Evolutionary conservation across 1,284 basidiomycete genomes (phyloP), one percentile per base, ranked within the genome.

Genomic region (Irpex sp.): DNA sequence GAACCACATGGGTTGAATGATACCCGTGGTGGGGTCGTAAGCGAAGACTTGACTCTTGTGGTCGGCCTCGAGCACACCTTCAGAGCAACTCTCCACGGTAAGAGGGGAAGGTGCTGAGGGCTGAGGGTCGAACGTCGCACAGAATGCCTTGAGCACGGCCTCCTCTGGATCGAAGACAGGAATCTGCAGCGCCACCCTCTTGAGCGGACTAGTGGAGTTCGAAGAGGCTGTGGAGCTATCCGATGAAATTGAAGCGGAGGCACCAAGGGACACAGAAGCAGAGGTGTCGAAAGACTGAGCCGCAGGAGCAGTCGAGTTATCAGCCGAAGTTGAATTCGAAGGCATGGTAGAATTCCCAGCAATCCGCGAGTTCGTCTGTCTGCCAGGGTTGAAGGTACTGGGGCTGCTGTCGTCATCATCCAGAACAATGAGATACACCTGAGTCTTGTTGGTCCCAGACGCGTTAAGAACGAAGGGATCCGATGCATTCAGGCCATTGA

Each of bases 101-200:
- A 89, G 74, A 5, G 82, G 78, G 9, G 79, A 75, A 0, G 84
- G 77, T 1, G 72, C 65, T 7, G 73, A 63, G 2, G 85, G 84
- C 47, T 77, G 72, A 4, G 82, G 77, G 64, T 88, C 77, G 68
- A 82, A 90, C 2, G 86, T 87, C 2, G 82, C 83, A 64, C 88
- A 90, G 68, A 77, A 85, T 7, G 71, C 64, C 60, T 76, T 69
- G 61, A 80, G 73, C 12, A 67, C 58, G 0, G 78, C 78, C 8
- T 67, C 62, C 10, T 66, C 56, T 28, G 76, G 71, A 39, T 80
- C 73, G 65, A 81, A 82, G 55, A 82, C 69, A 2, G 75, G 71
- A n/a, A 82, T 69, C 65, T 77, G 75, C 28, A 90, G 71, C 2
- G 70, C 72, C 21, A 86, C 82, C 47, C 67, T 70, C 51, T 58